Base-by-base conservation (phyloP, 1,139 yeast genomes). In the Lodderomyces elongisporus region DNA sequence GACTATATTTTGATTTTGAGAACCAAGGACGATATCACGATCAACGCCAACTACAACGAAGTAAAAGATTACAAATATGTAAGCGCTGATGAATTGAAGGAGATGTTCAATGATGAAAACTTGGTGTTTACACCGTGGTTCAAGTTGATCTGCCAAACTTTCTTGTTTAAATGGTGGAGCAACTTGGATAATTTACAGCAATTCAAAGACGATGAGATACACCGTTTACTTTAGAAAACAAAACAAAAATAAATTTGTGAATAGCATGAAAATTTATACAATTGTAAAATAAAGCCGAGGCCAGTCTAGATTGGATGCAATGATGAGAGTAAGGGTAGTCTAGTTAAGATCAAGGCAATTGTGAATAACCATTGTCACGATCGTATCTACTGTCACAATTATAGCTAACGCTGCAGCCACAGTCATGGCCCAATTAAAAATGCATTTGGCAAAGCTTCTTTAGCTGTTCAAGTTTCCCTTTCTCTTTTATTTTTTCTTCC, bases 121-220 rank as follows among this genome's bases (percentile, higher is more conserved):
- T 66, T 83, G 43, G 71, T 75, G 14, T 93, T 91, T 60, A 91
- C 99, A 4, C 98, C 98, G 8, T 91, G 99, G 99, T 91, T 91
- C 68, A 88, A 87, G 60, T 75, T 91, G 46, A 91, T 91, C 48
- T 93, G 98, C 57, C 88, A 91, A 52, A 78, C 85, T 33, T 85
- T 85, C 53, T 68, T 91, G 52, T 91, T 85, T 66, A 71, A 84
- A 45, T 91, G 99, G 99, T 91, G 99, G 99, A 72, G 70, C 32
- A 71, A 77, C 43, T 66, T 89, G 45, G 80, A 77, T 49, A 62
- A 71, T 41, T 65, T 79, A 44, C 64, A 65, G 16, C 56, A 60
- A 40, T 75, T 67, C 47, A 59, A 61, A 43, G 74, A 66, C 45
- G 62, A 63, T 18, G 52, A 51, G 22, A 62, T 75, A 34, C 78